Percentiles rank a stretch among this genome's conserved stretches.
Evolutionary conservation across 495 filamentous ascomycete species (phyloP).

Genomic region (Pyronema domesticum): DNA sequence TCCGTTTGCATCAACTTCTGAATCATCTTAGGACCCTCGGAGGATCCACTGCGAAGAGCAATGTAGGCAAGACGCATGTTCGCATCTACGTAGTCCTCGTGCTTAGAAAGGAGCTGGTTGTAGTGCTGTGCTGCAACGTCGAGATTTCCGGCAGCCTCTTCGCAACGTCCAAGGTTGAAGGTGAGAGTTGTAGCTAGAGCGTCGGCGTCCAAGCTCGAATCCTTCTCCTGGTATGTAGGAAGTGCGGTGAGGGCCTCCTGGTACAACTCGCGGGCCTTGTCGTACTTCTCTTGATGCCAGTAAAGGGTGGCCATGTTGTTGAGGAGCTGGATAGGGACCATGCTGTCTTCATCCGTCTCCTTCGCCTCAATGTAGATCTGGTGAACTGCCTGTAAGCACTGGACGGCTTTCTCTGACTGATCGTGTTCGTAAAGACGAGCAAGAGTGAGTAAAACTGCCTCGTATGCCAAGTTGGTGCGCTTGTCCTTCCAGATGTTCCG

Average conservation of each 20-base stretch:
- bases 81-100: constrained; percentile 82
- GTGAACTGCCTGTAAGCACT: constrained; percentile 72
- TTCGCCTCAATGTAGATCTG: constrained; percentile 34
- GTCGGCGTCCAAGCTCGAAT: constrained; percentile 58
- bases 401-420: constrained; percentile 71
- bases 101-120: constrained; percentile 60
- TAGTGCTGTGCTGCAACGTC: constrained; percentile 79
- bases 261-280: constrained; percentile 67
- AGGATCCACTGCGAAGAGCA: constrained; percentile 61
- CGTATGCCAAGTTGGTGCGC: constrained; percentile 58
- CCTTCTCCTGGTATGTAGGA: constrained; percentile 50
- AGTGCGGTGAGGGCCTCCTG: constrained; percentile 64
- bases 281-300: constrained; percentile 67
- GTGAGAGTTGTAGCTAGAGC: constrained; percentile 83
- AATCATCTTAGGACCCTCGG: constrained; percentile 72
- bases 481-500: constrained; percentile 85
- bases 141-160: constrained; percentile 62
- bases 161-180: constrained; percentile 92
- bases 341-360: constrained; percentile 42
- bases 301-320: constrained; percentile 96
- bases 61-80: constrained; percentile 77
- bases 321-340: constrained; percentile 70
- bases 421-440: constrained; percentile 76
- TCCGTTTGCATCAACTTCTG: constrained; percentile 64
- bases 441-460: constrained; percentile 80